These are phyloP conservation scores for Gastrolobium villosum DNA, from an alignment of 306 rosid species.

Conservation along the genomic window DNA sequence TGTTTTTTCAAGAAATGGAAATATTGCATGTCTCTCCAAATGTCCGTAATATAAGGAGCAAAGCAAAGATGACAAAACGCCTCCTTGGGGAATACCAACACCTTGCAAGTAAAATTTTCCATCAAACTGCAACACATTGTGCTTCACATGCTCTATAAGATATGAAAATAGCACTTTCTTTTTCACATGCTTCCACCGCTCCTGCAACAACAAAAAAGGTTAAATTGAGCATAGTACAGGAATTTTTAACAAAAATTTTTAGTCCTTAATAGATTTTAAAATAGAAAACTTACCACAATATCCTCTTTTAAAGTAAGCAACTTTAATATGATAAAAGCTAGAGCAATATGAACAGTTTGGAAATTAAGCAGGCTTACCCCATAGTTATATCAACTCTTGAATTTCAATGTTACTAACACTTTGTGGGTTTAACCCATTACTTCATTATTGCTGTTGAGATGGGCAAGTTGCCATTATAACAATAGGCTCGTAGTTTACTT, in stretches of 20 bases:
- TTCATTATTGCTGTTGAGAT: not conserved
- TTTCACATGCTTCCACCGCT: constrained; percentile 52
- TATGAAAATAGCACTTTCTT: constrained; percentile 53
- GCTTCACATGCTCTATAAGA: constrained; percentile 76
- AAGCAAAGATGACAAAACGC: constrained; percentile 84
- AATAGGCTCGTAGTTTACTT: constrained; percentile 6
- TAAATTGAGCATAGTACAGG: constrained; percentile 31
- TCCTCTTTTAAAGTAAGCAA: constrained; percentile 35
- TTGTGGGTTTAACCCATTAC: too few species aligned
- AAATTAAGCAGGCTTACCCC: constrained; percentile 29
- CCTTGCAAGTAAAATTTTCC: constrained; percentile 79
- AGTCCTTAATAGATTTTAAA: not conserved
- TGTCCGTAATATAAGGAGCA: constrained; percentile 85
- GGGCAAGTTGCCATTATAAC: not conserved
- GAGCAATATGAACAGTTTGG: not conserved
- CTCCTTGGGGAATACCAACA: constrained; percentile 94
- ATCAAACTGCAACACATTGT: constrained; percentile 77
- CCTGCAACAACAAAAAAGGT: constrained; percentile 56
- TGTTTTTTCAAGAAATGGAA: constrained; percentile 72
- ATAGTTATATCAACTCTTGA: not conserved
- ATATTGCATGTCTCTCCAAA: constrained; percentile 73
- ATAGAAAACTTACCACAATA: constrained; percentile 12
- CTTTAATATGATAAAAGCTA: not conserved
- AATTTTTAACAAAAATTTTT: not conserved
- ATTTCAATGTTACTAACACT: constrained; percentile 14